Evolutionary conservation across 441 rosid genomes (phyloP).

Genomic region (Theobroma grandiflorum): DNA sequence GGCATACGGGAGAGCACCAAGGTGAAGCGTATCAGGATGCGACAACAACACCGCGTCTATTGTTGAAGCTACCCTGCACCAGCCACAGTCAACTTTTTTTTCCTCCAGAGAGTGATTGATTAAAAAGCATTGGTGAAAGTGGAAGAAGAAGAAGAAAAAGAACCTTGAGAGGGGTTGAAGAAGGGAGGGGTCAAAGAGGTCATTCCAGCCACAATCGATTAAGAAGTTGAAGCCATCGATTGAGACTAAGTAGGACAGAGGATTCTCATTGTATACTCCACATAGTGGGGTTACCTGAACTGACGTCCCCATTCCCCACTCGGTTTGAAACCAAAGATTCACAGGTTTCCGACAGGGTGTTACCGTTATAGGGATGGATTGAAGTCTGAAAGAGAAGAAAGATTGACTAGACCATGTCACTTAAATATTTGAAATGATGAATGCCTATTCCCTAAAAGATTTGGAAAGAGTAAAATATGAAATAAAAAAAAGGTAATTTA

Average conservation of each 20-base stretch:
- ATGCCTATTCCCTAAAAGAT: neutral
- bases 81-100: neutral
- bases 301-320: constrained; percentile 79
- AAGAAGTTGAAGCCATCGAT: constrained; percentile 90
- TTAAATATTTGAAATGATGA: neutral
- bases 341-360: neutral
- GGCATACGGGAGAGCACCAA: constrained; percentile 96
- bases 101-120: neutral
- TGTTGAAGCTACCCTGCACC: constrained; percentile 77
- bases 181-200: constrained; percentile 83
- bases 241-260: constrained; percentile 88
- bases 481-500: no score
- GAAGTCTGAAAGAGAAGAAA: neutral
- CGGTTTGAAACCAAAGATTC: neutral
- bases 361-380: neutral
- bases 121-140: neutral
- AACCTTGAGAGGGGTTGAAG: constrained; percentile 93
- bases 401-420: neutral
- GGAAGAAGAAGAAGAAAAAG: neutral
- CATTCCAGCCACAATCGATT: constrained; percentile 98
- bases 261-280: constrained; percentile 95
- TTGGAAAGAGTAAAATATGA: neutral
- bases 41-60: constrained; percentile 91
- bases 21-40: constrained; percentile 90
- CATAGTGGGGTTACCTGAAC: constrained; percentile 86